A percentile compares a stretch with the other conserved stretches of the same genome.
Evolutionary conservation across 169 alveolate genomes (phyloP).

Genomic region (Perkinsus olseni): DNA sequence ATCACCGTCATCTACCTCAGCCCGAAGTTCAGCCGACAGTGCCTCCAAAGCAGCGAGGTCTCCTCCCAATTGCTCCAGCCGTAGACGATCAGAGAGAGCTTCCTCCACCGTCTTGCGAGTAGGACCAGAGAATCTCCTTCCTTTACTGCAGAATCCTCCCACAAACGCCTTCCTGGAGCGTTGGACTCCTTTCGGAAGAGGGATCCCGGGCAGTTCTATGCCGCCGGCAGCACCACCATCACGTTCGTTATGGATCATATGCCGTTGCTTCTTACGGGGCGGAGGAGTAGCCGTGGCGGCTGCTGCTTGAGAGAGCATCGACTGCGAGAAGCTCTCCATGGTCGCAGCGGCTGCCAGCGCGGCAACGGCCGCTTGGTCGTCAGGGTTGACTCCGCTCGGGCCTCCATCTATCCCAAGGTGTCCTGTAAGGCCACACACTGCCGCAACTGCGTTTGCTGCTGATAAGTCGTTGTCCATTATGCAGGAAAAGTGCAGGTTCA

Average conservation of each 20-base stretch:
- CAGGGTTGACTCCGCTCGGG: neutral
- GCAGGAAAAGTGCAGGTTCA: slow-evolving; percentile 1
- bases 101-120: neutral
- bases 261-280: neutral
- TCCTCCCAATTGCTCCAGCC: neutral
- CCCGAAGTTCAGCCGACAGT: neutral
- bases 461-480: neutral
- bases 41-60: neutral
- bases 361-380: neutral
- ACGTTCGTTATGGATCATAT: neutral
- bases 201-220: neutral
- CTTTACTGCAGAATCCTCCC: neutral
- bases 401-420: neutral
- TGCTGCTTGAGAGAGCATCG: neutral
- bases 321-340: neutral
- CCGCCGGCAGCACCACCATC: neutral
- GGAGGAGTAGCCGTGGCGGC: neutral
- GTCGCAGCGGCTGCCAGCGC: neutral
- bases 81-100: neutral
- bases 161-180: neutral
- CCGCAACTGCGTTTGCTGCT: neutral
- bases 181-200: neutral
- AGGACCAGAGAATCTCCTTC: neutral
- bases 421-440: neutral
- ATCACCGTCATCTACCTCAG: neutral